phyloP scores from a whole-genome alignment of 73 alveolate species.

The Effrenium voratum region DNA sequence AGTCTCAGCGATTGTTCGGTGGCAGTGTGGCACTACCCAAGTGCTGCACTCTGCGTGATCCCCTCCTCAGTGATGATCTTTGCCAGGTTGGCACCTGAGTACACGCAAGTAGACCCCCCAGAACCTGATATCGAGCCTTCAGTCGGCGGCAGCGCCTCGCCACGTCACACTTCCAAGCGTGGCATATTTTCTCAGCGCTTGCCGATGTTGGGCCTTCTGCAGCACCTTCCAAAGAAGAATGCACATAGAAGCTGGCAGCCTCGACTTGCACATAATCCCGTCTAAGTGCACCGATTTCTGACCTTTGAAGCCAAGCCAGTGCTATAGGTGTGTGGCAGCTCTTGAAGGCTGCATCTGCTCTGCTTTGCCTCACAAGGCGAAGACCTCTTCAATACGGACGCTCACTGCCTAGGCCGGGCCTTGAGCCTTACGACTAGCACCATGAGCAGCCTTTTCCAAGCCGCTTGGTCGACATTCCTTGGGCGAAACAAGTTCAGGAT shows the following conservation, averaged over 20 bases:
- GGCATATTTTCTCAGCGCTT: neutral
- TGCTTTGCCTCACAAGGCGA: neutral
- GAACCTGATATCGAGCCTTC: neutral
- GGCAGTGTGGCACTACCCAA: neutral
- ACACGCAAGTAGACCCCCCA: neutral
- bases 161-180: no score
- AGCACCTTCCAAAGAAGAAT: slow-evolving; percentile 61
- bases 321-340: slow-evolving; percentile 16
- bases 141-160: slow-evolving; percentile 60
- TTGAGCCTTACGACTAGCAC: slow-evolving; percentile 65
- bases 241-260: slow-evolving; percentile 47
- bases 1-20: neutral
- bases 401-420: neutral
- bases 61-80: slow-evolving; percentile 33
- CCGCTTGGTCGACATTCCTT: slow-evolving; percentile 25
- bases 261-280: neutral
- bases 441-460: slow-evolving; percentile 54
- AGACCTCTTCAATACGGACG: neutral
- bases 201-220: slow-evolving; percentile 18
- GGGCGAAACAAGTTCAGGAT: neutral
- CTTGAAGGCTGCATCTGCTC: slow-evolving; percentile 35
- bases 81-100: slow-evolving; percentile 38
- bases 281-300: neutral
- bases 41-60: neutral
- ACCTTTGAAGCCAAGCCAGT: neutral